A percentile compares a stretch with the other conserved stretches of the same genome.
Evolutionary conservation across 176 grass and related monocot genomes (phyloP).

Genomic region (Zoysia pacifica): DNA sequence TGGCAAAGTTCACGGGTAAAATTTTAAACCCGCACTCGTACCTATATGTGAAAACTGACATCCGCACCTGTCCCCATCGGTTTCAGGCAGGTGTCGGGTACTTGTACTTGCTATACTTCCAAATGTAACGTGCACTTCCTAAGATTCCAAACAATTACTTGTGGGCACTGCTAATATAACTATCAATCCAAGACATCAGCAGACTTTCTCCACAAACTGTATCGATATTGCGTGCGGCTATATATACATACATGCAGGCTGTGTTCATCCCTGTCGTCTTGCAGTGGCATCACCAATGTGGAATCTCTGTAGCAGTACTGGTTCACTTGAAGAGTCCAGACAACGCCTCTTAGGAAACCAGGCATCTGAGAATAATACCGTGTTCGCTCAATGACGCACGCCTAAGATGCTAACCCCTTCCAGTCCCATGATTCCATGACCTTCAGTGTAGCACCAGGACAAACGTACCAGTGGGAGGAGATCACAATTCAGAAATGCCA

Average conservation of each 20-base stretch:
- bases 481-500: conserved; percentile 11
- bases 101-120: no score
- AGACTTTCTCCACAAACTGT: conserved; percentile 2
- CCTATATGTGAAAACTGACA: no score
- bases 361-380: conserved; percentile 27
- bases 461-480: conserved; percentile 38
- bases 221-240: background rate
- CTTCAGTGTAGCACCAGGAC: conserved; percentile 18
- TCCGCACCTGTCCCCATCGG: no score
- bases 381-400: background rate
- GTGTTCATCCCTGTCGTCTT: background rate
- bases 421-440: conserved; percentile 43
- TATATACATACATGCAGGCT: no score
- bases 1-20: no score
- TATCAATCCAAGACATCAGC: background rate
- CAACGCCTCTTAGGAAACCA: conserved; percentile 13
- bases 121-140: no score
- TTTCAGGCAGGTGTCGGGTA: no score
- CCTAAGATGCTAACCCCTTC: conserved; percentile 30
- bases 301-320: background rate
- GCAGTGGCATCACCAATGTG: conserved; percentile 12
- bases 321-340: background rate
- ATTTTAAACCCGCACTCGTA: no score
- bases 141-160: no score
- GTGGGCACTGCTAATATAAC: no score